Conservation (phyloP, 2,329 filamentous ascomycete genomes). For the Tolypocladium nubicola region DNA sequence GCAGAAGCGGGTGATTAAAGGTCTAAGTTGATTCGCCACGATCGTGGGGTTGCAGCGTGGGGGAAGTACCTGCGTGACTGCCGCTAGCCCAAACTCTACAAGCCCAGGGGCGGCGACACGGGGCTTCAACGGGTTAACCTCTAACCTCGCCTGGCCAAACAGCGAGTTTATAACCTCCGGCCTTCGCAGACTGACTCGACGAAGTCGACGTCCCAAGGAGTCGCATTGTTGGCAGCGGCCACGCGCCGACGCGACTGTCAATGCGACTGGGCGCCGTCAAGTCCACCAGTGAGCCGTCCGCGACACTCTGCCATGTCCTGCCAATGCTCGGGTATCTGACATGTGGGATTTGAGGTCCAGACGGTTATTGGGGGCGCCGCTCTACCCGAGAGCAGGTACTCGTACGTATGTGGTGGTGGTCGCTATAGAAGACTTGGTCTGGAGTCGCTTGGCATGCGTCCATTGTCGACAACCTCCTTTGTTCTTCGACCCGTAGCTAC, state of each 20-base stretch:
- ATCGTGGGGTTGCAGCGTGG: not conserved
- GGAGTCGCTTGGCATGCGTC: not conserved
- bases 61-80: not conserved
- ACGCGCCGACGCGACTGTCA: too few species aligned
- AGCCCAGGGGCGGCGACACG: not conserved
- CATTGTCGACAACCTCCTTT: not conserved
- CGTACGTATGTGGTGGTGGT: too few species aligned
- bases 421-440: not conserved
- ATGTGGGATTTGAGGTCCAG: not conserved
- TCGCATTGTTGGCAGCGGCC: too few species aligned
- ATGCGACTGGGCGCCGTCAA: not conserved
- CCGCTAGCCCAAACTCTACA: not conserved
- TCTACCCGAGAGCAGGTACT: not conserved
- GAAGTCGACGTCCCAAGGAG: not conserved
- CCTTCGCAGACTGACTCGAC: too few species aligned
- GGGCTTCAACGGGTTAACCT: too few species aligned
- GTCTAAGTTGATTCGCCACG: constrained; percentile 2
- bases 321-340: not conserved
- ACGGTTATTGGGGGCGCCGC: not conserved
- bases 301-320: not conserved
- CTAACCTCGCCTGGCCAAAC: too few species aligned
- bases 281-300: not conserved
- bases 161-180: too few species aligned
- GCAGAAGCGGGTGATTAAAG: not conserved
- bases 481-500: not conserved